Base-by-base conservation (phyloP, 2,329 filamentous ascomycete species). In the Trichophyton mentagrophytes region DNA sequence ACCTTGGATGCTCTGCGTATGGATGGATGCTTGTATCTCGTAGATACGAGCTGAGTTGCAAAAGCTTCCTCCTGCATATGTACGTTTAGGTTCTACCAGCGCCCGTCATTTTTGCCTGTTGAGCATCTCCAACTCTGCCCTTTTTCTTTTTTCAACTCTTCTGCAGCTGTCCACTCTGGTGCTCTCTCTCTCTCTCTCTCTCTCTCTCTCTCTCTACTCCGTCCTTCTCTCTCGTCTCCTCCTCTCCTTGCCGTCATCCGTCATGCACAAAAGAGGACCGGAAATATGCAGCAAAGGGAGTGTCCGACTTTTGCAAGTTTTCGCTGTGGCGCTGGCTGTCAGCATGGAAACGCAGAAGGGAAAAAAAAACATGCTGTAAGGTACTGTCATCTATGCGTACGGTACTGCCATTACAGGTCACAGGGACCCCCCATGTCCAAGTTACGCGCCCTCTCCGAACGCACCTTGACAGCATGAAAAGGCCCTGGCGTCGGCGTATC, bases 11-110 rank as follows among this genome's bases (percentile, higher is more conserved):
- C 13, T 44, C 22, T 58, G 22, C 30, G 22, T 8, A 57, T 38
- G 33, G 25, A 20, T 22, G 46, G 25, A 20, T 22, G 46, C 20
- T 25, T 22, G 17, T 25, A 51, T 13, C 9, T 38, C 33, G 33
- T 33, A 13, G 22, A 53, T 55, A 55, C 51, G 51, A 55, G 51
- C 51, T 55, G 51, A 55, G 51, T 55, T 55, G 51, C 51, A 55
- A 55, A 55, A 55, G 51, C 51, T 55, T 55, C 51, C 51, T 55
- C 51, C 51, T 55, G 51, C 51, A 55, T 55, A 55, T 55, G 51
- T 55, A 55, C 51, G 51, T 55, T 55, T 55, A 55, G 51, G 51
- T 55, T 55, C 25, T 36, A 13, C 36, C 27, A 33, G 25, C 30
- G 27, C 27, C 49, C n/a, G 9, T 49, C 46, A n/a, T 30, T 55